Base-by-base conservation (phyloP, 441 rosid species). In the Theobroma grandiflorum region DNA sequence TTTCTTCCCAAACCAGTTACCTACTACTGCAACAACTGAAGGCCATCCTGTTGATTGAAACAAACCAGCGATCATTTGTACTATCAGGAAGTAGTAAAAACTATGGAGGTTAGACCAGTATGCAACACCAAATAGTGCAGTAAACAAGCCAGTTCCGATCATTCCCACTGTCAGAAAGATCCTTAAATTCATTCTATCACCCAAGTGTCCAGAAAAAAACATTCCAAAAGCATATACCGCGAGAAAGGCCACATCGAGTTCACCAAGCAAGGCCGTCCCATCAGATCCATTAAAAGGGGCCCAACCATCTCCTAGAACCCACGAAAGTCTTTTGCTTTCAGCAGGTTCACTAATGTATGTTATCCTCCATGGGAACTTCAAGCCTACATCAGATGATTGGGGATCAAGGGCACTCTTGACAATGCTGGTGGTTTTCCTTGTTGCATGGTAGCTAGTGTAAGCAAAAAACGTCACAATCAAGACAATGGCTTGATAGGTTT, bases 11-110 rank as follows among this genome's bases (percentile, higher is more conserved):
- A 90, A 96, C 99, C 99, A 96, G 59, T 95, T 93, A 0, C 98
- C 98, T 20, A 96, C 93, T 14, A 95, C 98, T 18, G 99, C 98
- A 72, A 96, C 99, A 35, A 96, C 98, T 0, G 98, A 96, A 63
- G 99, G 99, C 99, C 99, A 96, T 35, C 99, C 98, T 3, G 97
- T 90, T 63, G 99, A 96, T 80, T 96, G 98, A 84, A 93, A 93
- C 85, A 96, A 80, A 18, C 98, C 99, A 0, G 98, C 98, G 52
- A 91, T 66, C 96, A 93, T 91, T 81, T 96, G 99, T 55, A 86
- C 77, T 5, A 84, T 77, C 76, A 96, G 82, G 82, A 82, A 96
- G 70, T 89, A 95, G 84, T 88, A 91, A 75, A 90, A 91, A 75
- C 72, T 90, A 65, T 96, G 99, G 49, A 96, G 59, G 40, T 88